These are phyloP conservation scores for Ceratonia siliqua DNA, from an alignment of 306 rosid species.

Conservation along the genomic window DNA sequence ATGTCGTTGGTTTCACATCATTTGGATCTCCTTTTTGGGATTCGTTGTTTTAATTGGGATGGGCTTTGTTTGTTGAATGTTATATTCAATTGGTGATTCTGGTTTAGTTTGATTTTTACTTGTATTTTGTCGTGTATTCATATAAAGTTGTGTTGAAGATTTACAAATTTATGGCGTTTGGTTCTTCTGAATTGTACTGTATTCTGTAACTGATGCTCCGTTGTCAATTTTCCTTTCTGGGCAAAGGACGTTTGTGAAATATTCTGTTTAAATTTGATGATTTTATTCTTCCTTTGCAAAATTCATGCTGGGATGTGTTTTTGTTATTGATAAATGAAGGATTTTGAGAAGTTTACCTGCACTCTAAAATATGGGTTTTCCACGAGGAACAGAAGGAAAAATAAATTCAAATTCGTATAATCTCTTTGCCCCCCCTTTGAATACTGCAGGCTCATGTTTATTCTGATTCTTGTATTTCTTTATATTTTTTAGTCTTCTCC, in stretches of 20 bases:
- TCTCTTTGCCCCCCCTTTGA: background rate
- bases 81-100: background rate
- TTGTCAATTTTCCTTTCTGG: background rate
- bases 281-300: background rate
- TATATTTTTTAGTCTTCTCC: background rate
- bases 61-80: background rate
- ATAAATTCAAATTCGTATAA: background rate
- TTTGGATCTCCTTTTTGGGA: slow-evolving; percentile 28
- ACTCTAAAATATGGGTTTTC: background rate
- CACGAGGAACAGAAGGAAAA: background rate
- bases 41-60: background rate
- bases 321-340: background rate
- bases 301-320: background rate
- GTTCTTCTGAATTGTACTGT: slow-evolving; percentile 19
- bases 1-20: background rate
- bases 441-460: background rate
- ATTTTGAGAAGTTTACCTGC: background rate
- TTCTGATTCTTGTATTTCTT: background rate
- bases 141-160: background rate
- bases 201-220: background rate
- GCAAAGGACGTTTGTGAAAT: background rate
- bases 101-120: slow-evolving; percentile 5
- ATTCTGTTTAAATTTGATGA: background rate
- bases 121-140: background rate
- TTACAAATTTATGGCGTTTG: background rate